Conservation (phyloP, 345 rosid species). For the Viola odorata region DNA sequence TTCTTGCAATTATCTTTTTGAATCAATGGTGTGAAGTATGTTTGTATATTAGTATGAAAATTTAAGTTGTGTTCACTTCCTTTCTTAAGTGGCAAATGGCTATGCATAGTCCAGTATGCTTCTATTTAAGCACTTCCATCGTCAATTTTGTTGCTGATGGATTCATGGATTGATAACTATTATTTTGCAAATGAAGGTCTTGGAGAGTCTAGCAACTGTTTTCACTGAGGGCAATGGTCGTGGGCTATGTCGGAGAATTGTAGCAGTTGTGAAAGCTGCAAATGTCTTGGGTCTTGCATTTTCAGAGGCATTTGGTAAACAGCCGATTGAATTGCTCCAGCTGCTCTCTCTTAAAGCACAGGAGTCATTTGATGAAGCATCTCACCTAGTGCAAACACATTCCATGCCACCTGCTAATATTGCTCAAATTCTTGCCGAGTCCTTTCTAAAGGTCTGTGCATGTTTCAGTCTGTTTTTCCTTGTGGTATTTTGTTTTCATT, state of each 20-base stretch:
- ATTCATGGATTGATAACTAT: neutral
- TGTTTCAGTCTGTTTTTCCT: neutral
- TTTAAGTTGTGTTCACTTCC: neutral
- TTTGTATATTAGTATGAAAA: neutral
- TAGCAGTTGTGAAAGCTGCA: constrained; percentile 82
- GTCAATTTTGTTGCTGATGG: neutral
- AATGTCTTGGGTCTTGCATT: constrained; percentile 77
- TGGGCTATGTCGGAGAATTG: constrained; percentile 73
- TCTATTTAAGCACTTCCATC: neutral
- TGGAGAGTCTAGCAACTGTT: constrained; percentile 61
- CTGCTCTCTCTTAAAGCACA: constrained; percentile 98
- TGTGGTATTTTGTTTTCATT: constrained; percentile 6
- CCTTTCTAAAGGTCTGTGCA: constrained; percentile 71
- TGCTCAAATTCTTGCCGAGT: constrained; percentile 96
- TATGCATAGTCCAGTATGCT: neutral
- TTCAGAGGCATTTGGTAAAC: constrained; percentile 84
- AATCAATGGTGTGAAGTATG: neutral
- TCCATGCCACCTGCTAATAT: constrained; percentile 76
- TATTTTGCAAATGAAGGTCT: constrained; percentile 38
- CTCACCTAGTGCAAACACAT: constrained; percentile 76
- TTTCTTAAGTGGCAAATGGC: neutral
- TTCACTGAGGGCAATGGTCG: constrained; percentile 84
- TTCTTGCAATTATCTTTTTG: too few relatives aligned
- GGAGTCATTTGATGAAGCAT: constrained; percentile 92
- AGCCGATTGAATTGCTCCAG: constrained; percentile 78